Percentiles rank a stretch among this genome's conserved stretches.
These are phyloP conservation scores for Dioscorea dumetorum DNA, from an alignment of 106 monocot genomes.

Conservation along the genomic window DNA sequence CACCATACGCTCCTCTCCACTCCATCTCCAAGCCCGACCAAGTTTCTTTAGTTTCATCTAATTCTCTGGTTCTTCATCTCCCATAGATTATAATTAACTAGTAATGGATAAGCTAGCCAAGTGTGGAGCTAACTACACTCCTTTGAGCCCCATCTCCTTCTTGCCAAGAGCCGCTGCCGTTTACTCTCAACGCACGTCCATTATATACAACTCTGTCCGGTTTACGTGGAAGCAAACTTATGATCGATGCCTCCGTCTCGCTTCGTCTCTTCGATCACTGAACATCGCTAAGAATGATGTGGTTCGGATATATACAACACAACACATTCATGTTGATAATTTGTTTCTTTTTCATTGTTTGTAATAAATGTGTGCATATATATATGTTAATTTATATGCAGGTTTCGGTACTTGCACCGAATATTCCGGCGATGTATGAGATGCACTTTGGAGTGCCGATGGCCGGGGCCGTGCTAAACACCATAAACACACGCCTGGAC, in stretches of 20 bases:
- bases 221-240: conserved; percentile 11
- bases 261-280: conserved; percentile 6
- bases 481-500: conserved; percentile 68
- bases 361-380: too few species aligned
- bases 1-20: too few species aligned
- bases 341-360: not conserved
- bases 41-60: too few species aligned
- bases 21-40: too few species aligned
- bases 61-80: too few species aligned
- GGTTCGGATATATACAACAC: not conserved
- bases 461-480: conserved; percentile 70
- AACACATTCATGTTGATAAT: too few species aligned
- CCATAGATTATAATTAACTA: too few species aligned
- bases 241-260: conserved; percentile 6
- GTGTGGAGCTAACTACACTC: conserved; percentile 5
- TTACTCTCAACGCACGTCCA: conserved; percentile 9
- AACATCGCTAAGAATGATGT: conserved; percentile 9
- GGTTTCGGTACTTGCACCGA: conserved; percentile 67
- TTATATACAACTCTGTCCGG: conserved; percentile 1
- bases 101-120: conserved; percentile 5
- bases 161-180: conserved; percentile 4
- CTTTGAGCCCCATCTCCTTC: conserved; percentile 6
- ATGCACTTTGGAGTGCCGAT: conserved; percentile 83
- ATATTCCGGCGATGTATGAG: conserved; percentile 60
- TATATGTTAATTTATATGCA: not conserved